Evolutionary conservation across 192 early-diverging fungal genomes (phyloP).

Genomic region (Coemansia sp.): DNA sequence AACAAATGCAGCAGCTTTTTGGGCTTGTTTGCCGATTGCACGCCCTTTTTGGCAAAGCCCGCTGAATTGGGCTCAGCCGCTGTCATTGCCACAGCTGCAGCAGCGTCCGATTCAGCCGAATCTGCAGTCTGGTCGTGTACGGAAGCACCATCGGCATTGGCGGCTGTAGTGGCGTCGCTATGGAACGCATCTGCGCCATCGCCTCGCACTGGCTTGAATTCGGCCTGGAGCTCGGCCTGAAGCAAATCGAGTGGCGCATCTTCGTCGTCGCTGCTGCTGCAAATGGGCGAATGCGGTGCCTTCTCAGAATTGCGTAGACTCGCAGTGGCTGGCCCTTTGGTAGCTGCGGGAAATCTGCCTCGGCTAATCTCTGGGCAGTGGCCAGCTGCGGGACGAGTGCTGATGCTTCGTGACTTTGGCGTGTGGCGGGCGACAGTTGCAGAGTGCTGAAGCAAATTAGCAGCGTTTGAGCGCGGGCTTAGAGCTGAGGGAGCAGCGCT

Average conservation of each 20-base stretch:
- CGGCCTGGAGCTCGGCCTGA: conserved; percentile 38
- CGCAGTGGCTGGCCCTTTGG: background rate
- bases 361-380: background rate
- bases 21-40: background rate
- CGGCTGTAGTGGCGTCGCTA: conserved; percentile 3
- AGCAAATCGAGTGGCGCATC: conserved; percentile 48
- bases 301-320: conserved; percentile 4
- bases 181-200: conserved; percentile 4
- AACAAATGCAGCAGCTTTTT: conserved; percentile 4
- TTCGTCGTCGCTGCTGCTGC: conserved; percentile 28
- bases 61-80: background rate
- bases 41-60: conserved; percentile 2
- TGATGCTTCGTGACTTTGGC: conserved; percentile 17
- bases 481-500: conserved; percentile 25
- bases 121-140: background rate
- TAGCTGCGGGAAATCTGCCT: background rate
- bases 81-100: background rate
- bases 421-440: conserved; percentile 2
- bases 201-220: conserved; percentile 1
- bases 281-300: background rate
- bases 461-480: conserved; percentile 19
- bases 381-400: background rate
- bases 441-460: background rate
- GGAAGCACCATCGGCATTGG: conserved; percentile 1
- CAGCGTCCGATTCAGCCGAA: conserved; percentile 1